Conservation (phyloP, 768 basidiomycete species). For the Boletus rubropictus region DNA sequence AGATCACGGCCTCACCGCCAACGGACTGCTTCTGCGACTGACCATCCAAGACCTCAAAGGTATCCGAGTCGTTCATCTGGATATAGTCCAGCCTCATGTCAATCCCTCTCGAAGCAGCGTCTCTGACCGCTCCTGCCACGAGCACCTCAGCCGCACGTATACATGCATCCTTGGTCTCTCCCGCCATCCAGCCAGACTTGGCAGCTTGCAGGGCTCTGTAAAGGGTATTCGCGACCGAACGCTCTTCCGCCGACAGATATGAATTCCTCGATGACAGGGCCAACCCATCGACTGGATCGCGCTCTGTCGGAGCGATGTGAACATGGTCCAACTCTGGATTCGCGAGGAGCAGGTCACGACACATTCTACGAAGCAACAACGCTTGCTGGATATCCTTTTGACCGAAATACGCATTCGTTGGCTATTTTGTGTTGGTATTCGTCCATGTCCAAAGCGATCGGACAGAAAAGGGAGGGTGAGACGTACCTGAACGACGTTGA, state of each 20-base stretch:
- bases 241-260: slow-evolving; percentile 65
- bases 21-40: slow-evolving; percentile 24
- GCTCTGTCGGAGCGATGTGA: slow-evolving; percentile 84
- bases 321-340: slow-evolving; percentile 68
- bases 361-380: slow-evolving; percentile 72
- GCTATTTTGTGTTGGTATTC: slow-evolving; percentile 35
- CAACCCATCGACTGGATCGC: slow-evolving; percentile 58
- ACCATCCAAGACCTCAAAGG: slow-evolving; percentile 57
- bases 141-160: slow-evolving; percentile 39
- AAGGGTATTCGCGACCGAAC: slow-evolving; percentile 57
- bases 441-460: background rate
- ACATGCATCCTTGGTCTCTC: slow-evolving; percentile 46
- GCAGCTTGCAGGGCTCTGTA: slow-evolving; percentile 62
- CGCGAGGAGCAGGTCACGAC: slow-evolving; percentile 72
- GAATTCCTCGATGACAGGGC: slow-evolving; percentile 90
- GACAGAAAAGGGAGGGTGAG: background rate
- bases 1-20: slow-evolving; percentile 42
- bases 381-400: slow-evolving; percentile 99
- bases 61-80: slow-evolving; percentile 77
- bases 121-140: slow-evolving; percentile 30
- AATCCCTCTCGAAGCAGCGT: slow-evolving; percentile 37
- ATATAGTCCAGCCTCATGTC: slow-evolving; percentile 75
- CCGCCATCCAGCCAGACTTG: slow-evolving; percentile 47
- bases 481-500: slow-evolving; percentile 80
- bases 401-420: slow-evolving; percentile 89